These are phyloP conservation scores for Russula foetens DNA, from an alignment of 768 basidiomycete genomes.

Conservation along the genomic window DNA sequence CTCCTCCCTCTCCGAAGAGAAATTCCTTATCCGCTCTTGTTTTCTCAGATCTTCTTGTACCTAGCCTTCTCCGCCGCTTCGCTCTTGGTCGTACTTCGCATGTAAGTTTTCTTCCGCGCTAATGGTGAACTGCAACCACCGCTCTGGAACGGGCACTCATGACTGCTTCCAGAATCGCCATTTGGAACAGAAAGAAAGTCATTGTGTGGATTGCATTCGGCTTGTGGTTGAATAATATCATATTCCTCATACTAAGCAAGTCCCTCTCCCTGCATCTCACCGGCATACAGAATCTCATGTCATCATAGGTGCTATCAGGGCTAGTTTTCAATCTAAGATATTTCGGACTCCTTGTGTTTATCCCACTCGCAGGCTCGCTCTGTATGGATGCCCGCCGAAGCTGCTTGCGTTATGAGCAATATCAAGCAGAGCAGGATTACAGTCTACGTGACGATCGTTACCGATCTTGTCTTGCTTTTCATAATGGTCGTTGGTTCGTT, in stretches of 20 bases:
- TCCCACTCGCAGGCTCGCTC: too few relatives aligned
- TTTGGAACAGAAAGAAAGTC: neutral
- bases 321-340: too few relatives aligned
- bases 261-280: neutral
- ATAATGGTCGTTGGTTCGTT: too few relatives aligned
- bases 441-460: too few relatives aligned
- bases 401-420: too few relatives aligned
- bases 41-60: neutral
- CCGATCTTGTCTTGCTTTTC: too few relatives aligned
- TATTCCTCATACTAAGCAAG: neutral
- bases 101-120: neutral
- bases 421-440: too few relatives aligned
- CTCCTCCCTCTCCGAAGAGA: neutral
- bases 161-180: neutral
- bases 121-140: neutral
- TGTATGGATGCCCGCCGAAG: too few relatives aligned
- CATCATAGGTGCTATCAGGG: too few relatives aligned
- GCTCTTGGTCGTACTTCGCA: conserved; percentile 6
- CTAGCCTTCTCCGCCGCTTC: neutral
- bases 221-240: neutral
- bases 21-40: neutral
- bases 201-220: neutral
- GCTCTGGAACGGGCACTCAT: neutral
- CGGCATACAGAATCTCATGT: too few relatives aligned
- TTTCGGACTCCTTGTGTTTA: too few relatives aligned